Evolutionary conservation across 805 yeast species (phyloP).

Genomic region (Monosporozyma unispora): DNA sequence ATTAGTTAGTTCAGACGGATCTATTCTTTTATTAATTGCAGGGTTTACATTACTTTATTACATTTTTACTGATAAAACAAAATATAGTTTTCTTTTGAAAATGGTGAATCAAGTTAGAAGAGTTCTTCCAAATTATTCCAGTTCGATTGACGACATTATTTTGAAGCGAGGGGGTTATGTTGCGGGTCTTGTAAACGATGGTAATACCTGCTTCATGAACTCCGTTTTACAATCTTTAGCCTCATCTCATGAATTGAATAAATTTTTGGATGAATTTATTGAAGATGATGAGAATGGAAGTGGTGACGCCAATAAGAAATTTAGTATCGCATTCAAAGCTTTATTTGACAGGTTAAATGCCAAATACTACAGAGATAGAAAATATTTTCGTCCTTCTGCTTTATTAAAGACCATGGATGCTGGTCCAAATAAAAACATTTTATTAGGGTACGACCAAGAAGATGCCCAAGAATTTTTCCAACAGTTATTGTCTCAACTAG

Average conservation of each 20-base stretch:
- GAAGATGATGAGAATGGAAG: constrained; percentile 12
- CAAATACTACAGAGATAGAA: constrained; percentile 41
- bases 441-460: constrained; percentile 83
- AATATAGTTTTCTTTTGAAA: constrained; percentile 1
- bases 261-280: constrained; percentile 44
- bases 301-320: constrained; percentile 23
- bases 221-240: constrained; percentile 79
- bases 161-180: constrained; percentile 57
- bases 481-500: constrained; percentile 57
- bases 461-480: constrained; percentile 97
- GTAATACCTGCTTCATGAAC: constrained; percentile 93
- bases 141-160: constrained; percentile 27
- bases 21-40: neutral
- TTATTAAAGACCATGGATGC: constrained; percentile 62
- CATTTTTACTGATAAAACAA: constrained; percentile 1
- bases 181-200: constrained; percentile 84
- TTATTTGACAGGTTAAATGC: constrained; percentile 48
- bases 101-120: constrained; percentile 5
- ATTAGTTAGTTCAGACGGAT: neutral
- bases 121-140: constrained; percentile 1
- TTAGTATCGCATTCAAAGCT: constrained; percentile 45
- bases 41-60: neutral
- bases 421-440: constrained; percentile 68
- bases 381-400: constrained; percentile 53
- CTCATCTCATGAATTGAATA: constrained; percentile 51